Conservation (phyloP, 768 basidiomycete species). For the Daedaleopsis nitida region DNA sequence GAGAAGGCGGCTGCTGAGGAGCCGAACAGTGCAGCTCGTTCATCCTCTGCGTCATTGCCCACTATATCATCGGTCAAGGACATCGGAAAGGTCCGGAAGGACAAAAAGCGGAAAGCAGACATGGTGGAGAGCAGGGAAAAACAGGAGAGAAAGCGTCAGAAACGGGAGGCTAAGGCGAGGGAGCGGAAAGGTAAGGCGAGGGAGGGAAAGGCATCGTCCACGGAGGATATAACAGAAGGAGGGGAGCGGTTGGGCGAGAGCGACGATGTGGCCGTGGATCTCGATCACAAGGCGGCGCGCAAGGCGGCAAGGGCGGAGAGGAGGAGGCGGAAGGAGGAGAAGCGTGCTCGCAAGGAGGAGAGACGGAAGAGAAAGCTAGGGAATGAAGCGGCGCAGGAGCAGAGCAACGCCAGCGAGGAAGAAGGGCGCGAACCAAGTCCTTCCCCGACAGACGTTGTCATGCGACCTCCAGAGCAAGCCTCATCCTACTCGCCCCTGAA, state of each 20-base stretch:
- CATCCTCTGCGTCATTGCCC: not conserved
- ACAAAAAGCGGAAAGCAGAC: slow-evolving; percentile 19
- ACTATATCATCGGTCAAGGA: not conserved
- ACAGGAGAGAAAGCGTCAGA: slow-evolving; percentile 17
- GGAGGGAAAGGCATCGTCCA: not conserved
- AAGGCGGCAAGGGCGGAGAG: slow-evolving; percentile 23
- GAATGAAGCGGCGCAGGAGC: not conserved
- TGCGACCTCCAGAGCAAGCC: too few relatives aligned
- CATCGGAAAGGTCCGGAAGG: slow-evolving; percentile 16
- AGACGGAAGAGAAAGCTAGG: slow-evolving; percentile 19
- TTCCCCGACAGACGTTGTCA: not conserved
- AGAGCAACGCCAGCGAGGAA: not conserved
- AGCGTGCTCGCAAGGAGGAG: slow-evolving; percentile 28
- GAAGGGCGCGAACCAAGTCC: not conserved
- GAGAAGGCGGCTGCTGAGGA: slow-evolving; percentile 16
- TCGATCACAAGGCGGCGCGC: not conserved
- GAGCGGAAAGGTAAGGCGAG: slow-evolving; percentile 1
- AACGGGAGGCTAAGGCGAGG: slow-evolving; percentile 12
- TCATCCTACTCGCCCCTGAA: not conserved
- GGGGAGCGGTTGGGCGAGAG: slow-evolving; percentile 10
- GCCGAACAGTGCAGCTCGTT: not conserved
- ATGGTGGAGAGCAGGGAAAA: slow-evolving; percentile 4
- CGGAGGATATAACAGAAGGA: slow-evolving; percentile 5
- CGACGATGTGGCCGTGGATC: not conserved
- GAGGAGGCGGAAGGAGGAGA: slow-evolving; percentile 27